phyloP scores from a whole-genome alignment of 768 basidiomycete species.

The Suillus subalutaceus region DNA sequence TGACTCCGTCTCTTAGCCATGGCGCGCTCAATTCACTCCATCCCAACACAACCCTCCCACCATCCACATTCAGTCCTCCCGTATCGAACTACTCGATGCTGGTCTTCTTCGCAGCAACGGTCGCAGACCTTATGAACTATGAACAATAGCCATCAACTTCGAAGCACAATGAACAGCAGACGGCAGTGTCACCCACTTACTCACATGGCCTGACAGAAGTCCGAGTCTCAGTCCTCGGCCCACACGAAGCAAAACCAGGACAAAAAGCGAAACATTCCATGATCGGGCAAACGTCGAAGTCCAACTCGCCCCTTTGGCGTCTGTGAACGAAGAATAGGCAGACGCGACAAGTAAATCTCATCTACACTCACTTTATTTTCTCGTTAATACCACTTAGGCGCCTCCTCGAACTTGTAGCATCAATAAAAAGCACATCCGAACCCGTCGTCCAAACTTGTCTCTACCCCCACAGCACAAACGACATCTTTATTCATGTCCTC shows the following conservation, averaged over 20 bases:
- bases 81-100: no score
- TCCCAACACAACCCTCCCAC: no score
- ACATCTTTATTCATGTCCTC: constrained; percentile 89
- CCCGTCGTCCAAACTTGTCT: no score
- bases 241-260: constrained; percentile 77
- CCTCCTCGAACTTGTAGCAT: constrained; percentile 81
- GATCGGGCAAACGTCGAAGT: constrained; percentile 93
- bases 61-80: no score
- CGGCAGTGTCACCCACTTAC: constrained; percentile 80
- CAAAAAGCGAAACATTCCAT: constrained; percentile 74
- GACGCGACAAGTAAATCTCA: constrained; percentile 80
- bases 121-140: constrained; percentile 88
- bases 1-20: no score
- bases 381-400: constrained; percentile 53
- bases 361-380: background rate
- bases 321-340: constrained; percentile 72
- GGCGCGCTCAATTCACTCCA: no score
- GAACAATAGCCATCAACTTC: constrained; percentile 79
- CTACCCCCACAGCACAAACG: constrained; percentile 94
- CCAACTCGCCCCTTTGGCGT: constrained; percentile 86
- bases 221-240: constrained; percentile 87
- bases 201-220: constrained; percentile 92
- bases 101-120: constrained; percentile 92
- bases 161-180: constrained; percentile 77
- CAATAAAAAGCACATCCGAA: no score